Percentiles rank a stretch among this genome's conserved stretches.
Evolutionary conservation across 2,329 filamentous ascomycete species (phyloP).

Genomic region (Geosmithia putterillii): DNA sequence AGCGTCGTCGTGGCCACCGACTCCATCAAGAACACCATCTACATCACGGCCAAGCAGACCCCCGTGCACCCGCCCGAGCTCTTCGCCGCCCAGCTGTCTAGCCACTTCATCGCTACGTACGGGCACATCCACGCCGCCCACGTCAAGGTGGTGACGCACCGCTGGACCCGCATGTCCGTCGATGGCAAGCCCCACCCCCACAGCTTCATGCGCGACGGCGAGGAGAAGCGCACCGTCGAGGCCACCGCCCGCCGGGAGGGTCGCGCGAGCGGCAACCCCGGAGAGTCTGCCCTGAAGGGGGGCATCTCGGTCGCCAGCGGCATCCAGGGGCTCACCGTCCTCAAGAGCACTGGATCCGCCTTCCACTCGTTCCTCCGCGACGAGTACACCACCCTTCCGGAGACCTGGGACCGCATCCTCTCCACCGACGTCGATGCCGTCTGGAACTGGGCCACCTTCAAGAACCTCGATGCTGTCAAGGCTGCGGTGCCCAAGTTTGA

Average conservation of each 20-base stretch:
- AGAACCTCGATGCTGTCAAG: conserved; percentile 54
- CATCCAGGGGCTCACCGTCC: conserved; percentile 71
- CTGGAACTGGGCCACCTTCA: conserved; percentile 76
- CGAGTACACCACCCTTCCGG: conserved; percentile 81
- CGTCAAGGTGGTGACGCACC: conserved; percentile 70
- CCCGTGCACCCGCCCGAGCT: conserved; percentile 88
- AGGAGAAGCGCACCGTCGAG: conserved; percentile 76
- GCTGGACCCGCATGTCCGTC: conserved; percentile 81
- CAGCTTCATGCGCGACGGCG: conserved; percentile 83
- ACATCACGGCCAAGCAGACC: conserved; percentile 89
- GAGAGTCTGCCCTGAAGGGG: too few relatives aligned
- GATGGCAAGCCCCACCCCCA: conserved; percentile 89
- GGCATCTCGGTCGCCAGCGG: conserved; percentile 68
- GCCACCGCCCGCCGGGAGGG: conserved; percentile 54
- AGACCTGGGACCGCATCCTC: conserved; percentile 91
- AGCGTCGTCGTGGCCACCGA: conserved; percentile 91
- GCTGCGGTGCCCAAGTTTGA: conserved; percentile 58
- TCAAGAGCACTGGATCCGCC: conserved; percentile 93
- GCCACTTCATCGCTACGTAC: conserved; percentile 84
- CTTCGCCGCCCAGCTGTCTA: conserved; percentile 72
- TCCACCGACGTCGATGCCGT: conserved; percentile 81
- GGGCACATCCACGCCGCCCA: conserved; percentile 77
- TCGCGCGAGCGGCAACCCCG: too few relatives aligned
- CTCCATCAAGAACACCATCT: conserved; percentile 95
- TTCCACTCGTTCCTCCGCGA: conserved; percentile 93